Evolutionary conservation across 1,284 basidiomycete genomes (phyloP).

Genomic region (Earliella scabrosa): DNA sequence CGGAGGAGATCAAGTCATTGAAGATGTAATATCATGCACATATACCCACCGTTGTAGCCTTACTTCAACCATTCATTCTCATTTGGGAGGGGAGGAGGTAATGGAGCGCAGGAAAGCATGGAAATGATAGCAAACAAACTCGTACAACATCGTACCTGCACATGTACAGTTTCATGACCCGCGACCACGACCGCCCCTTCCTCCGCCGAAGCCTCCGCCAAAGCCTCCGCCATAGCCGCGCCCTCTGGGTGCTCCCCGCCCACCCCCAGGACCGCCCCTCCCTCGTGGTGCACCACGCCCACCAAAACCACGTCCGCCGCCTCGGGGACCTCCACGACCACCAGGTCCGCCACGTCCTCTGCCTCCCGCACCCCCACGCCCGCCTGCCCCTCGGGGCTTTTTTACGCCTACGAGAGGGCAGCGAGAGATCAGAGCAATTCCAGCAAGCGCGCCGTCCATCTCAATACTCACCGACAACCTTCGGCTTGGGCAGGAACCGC

Average conservation of each 20-base stretch:
- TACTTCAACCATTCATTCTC: constrained; percentile 1
- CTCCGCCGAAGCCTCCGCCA: constrained; percentile 42
- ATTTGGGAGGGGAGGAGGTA: not conserved
- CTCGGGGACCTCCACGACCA: constrained; percentile 49
- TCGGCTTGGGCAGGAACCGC: constrained; percentile 97
- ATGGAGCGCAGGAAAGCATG: constrained; percentile 2
- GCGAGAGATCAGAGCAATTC: too few species aligned
- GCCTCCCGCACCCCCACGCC: constrained; percentile 44
- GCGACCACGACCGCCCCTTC: constrained; percentile 37
- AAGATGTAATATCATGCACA: constrained; percentile 40
- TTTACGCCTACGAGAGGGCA: constrained; percentile 38
- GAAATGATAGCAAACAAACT: constrained; percentile 7
- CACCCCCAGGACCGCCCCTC: constrained; percentile 37
- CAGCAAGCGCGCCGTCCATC: too few species aligned
- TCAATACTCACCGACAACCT: constrained; percentile 69
- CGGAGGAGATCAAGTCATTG: constrained; percentile 50
- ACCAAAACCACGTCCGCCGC: constrained; percentile 41
- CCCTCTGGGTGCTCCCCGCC: constrained; percentile 44
- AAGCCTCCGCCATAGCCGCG: constrained; percentile 46
- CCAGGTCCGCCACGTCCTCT: constrained; percentile 49
- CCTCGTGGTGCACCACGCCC: constrained; percentile 44
- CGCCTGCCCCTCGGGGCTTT: constrained; percentile 29
- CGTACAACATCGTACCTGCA: constrained; percentile 15
- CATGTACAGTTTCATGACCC: constrained; percentile 43
- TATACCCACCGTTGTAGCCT: constrained; percentile 21